Evolutionary conservation across 345 rosid genomes (phyloP).

Genomic region (Sapria himalayana): DNA sequence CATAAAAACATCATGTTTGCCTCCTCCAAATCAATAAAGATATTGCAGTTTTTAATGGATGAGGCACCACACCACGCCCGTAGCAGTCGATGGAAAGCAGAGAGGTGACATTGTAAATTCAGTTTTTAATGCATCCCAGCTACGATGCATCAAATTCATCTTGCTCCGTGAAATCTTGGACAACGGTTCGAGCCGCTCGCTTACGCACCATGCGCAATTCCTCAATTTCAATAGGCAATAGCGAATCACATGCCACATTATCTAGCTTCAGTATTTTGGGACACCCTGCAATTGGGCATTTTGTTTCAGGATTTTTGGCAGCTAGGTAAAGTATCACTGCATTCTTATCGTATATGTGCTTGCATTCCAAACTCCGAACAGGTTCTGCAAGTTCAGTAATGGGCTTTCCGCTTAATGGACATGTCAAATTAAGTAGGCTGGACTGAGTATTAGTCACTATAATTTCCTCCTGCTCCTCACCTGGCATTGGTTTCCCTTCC

Average conservation of each 20-base stretch:
- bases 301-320: conserved; percentile 12
- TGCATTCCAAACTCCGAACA: conserved; percentile 74
- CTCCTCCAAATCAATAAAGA: too few relatives aligned
- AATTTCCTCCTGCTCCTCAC: conserved; percentile 80
- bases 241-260: conserved; percentile 35
- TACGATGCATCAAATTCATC: too few relatives aligned
- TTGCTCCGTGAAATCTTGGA: conserved; percentile 60
- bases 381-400: conserved; percentile 54
- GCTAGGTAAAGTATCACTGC: conserved; percentile 30
- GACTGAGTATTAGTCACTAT: conserved; percentile 70
- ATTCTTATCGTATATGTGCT: conserved; percentile 54
- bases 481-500: conserved; percentile 73
- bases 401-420: conserved; percentile 76
- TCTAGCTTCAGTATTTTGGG: conserved; percentile 27
- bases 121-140: too few relatives aligned
- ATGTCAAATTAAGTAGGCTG: conserved; percentile 41
- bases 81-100: too few relatives aligned
- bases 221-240: conserved; percentile 44
- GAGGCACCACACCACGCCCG: too few relatives aligned
- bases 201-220: conserved; percentile 35
- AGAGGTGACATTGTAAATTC: too few relatives aligned
- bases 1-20: too few relatives aligned
- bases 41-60: too few relatives aligned
- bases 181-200: conserved; percentile 17
- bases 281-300: conserved; percentile 70